These are phyloP conservation scores for Westerdykella ornata DNA, from an alignment of 2,329 filamentous ascomycete genomes.

Conservation along the genomic window DNA sequence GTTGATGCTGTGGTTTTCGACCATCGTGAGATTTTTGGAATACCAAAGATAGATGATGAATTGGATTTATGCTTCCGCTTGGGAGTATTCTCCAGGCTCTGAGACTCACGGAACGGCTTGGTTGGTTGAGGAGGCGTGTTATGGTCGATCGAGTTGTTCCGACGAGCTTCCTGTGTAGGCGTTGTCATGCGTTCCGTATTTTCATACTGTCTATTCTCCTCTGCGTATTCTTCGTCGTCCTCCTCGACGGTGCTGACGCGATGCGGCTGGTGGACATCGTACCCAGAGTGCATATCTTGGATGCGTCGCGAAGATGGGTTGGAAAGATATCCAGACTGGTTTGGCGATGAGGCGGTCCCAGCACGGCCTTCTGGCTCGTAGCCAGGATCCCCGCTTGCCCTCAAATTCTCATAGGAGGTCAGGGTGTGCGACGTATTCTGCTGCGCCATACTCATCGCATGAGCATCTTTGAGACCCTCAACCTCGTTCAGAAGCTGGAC, in stretches of 20 bases:
- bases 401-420: constrained; percentile 63
- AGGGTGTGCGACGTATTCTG: constrained; percentile 45
- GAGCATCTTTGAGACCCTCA: constrained; percentile 53
- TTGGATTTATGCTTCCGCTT: constrained; percentile 81
- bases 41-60: constrained; percentile 65
- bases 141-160: constrained; percentile 30
- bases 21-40: constrained; percentile 91
- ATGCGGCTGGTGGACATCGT: constrained; percentile 56
- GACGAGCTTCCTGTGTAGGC: constrained; percentile 50
- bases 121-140: constrained; percentile 50
- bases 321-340: constrained; percentile 70
- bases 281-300: constrained; percentile 44
- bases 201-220: constrained; percentile 53
- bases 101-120: constrained; percentile 35
- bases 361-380: constrained; percentile 80
- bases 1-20: constrained; percentile 93
- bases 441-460: constrained; percentile 29
- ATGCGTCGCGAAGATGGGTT: constrained; percentile 49
- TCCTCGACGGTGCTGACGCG: constrained; percentile 88
- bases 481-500: constrained; percentile 89
- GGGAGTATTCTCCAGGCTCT: constrained; percentile 75
- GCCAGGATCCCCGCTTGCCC: constrained; percentile 62
- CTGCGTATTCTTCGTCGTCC: constrained; percentile 70
- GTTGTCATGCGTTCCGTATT: constrained; percentile 57
- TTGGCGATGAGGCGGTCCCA: constrained; percentile 65